These are phyloP conservation scores for Tarenaya hassleriana DNA, from an alignment of 345 rosid genomes.

Conservation along the genomic window DNA sequence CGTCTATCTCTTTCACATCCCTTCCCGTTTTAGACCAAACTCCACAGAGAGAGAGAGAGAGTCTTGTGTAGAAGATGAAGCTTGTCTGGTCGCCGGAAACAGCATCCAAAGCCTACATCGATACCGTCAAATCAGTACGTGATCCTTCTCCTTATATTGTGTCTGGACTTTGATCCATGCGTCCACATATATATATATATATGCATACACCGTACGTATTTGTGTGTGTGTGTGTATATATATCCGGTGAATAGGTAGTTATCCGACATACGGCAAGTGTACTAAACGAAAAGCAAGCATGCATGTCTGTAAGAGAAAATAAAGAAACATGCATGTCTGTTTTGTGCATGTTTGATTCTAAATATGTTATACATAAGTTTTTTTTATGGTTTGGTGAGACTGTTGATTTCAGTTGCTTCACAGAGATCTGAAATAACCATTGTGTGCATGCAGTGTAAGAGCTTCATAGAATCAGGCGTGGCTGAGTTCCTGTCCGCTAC, in stretches of 20 bases:
- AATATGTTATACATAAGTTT: neutral
- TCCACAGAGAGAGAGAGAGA: no score
- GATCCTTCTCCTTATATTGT: neutral
- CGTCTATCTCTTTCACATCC: constrained; percentile 7
- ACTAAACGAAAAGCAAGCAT: no score
- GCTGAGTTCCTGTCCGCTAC: constrained; percentile 77
- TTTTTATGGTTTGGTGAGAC: neutral
- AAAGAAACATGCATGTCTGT: neutral
- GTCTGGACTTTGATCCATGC: no score
- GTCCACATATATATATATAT: no score
- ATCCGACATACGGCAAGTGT: no score
- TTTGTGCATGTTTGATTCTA: neutral
- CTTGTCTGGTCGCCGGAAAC: constrained; percentile 80
- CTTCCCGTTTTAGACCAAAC: constrained; percentile 17
- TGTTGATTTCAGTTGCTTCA: neutral
- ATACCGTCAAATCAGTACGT: constrained; percentile 59
- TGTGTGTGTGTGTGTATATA: neutral
- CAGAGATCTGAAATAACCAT: neutral
- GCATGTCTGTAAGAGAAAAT: no score
- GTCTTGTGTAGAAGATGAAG: no score
- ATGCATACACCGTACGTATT: neutral
- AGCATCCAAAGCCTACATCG: constrained; percentile 67
- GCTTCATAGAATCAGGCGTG: constrained; percentile 48
- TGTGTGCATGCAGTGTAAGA: constrained; percentile 42
- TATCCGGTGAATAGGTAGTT: no score